phyloP scores from a whole-genome alignment of 2,329 filamentous ascomycete genomes.

The Talaromyces sp. region DNA sequence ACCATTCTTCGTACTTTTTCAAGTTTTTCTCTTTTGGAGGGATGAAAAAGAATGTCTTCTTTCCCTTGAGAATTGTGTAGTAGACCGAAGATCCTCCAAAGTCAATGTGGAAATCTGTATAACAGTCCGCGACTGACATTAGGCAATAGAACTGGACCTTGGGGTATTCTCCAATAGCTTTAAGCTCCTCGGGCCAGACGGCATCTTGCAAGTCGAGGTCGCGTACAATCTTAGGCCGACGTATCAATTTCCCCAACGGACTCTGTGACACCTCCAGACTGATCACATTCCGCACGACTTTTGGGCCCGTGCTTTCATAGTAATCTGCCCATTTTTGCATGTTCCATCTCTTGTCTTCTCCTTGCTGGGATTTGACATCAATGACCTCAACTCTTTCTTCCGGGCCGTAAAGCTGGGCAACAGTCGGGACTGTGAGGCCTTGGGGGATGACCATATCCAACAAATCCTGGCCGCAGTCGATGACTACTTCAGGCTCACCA shows the following conservation, averaged over 20 bases:
- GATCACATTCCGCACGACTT: constrained; percentile 63
- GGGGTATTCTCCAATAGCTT: constrained; percentile 53
- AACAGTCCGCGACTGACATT: constrained; percentile 67
- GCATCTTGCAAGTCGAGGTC: constrained; percentile 53
- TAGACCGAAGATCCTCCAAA: constrained; percentile 67
- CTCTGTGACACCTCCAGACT: constrained; percentile 64
- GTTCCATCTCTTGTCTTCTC: constrained; percentile 59
- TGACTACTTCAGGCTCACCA: constrained; percentile 35
- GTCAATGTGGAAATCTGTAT: constrained; percentile 68
- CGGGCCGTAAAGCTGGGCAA: constrained; percentile 59
- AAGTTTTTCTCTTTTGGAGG: constrained; percentile 63
- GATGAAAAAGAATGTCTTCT: constrained; percentile 68
- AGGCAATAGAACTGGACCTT: constrained; percentile 65
- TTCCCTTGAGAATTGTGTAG: constrained; percentile 64
- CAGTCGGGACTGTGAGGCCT: constrained; percentile 57
- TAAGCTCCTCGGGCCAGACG: constrained; percentile 47
- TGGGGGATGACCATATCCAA: constrained; percentile 65
- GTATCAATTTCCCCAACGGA: constrained; percentile 56
- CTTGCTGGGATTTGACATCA: constrained; percentile 64
- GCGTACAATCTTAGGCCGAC: constrained; percentile 59
- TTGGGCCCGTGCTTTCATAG: constrained; percentile 55
- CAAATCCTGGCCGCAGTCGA: constrained; percentile 59
- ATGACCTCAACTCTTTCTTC: constrained; percentile 62
- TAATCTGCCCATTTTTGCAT: constrained; percentile 64
- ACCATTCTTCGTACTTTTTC: constrained; percentile 68